Conservation (phyloP, 176 grass and related monocot genomes). For the Carex pumila region DNA sequence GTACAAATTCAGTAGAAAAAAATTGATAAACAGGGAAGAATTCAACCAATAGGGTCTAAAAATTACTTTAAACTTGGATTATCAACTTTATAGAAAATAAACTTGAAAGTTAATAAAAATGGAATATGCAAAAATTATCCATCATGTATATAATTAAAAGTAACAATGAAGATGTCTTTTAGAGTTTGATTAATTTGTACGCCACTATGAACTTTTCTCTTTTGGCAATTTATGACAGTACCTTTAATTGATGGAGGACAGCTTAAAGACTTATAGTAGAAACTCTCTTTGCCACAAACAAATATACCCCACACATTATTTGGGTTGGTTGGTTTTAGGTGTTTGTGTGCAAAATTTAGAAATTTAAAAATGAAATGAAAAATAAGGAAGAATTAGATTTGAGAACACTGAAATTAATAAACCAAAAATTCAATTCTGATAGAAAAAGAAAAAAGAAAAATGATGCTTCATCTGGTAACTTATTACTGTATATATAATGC, state of each 20-base stretch:
- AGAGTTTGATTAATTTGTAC: neutral
- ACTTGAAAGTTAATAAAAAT: neutral
- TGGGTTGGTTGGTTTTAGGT: neutral
- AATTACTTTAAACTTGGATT: neutral
- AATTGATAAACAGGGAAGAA: too few relatives aligned
- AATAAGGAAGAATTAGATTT: neutral
- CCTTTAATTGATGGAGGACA: slow-evolving; percentile 1
- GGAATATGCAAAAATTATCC: neutral
- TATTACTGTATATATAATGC: slow-evolving; percentile 1
- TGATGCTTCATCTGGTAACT: too few relatives aligned
- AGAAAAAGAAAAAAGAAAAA: neutral
- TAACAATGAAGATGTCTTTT: neutral
- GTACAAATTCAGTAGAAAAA: too few relatives aligned
- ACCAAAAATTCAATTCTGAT: neutral
- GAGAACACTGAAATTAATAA: neutral
- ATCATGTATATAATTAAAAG: neutral
- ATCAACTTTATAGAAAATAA: neutral
- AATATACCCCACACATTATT: neutral
- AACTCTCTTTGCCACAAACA: neutral
- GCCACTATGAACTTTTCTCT: neutral
- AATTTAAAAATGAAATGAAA: neutral
- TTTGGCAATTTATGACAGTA: neutral
- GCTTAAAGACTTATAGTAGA: neutral
- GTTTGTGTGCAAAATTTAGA: neutral
- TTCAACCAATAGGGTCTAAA: neutral